These are phyloP conservation scores for Narthecium ossifragum DNA, from an alignment of 106 monocot genomes.

Conservation along the genomic window DNA sequence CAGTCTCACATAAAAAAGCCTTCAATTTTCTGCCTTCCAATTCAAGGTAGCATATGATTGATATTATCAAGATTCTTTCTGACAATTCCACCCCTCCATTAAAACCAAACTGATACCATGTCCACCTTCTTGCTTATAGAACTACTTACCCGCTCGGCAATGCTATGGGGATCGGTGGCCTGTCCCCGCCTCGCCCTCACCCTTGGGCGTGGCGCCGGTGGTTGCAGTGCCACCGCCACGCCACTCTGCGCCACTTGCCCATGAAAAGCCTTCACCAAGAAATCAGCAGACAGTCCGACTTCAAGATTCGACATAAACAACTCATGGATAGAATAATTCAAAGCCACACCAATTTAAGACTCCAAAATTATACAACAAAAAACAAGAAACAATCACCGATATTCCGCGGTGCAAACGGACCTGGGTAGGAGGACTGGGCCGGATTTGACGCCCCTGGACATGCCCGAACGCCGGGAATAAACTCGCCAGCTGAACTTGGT, in stretches of 20 bases:
- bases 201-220: conserved; percentile 84
- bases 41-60: no score
- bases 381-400: background rate
- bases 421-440: conserved; percentile 46
- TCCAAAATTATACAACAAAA: background rate
- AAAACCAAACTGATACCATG: no score
- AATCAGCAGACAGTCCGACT: background rate
- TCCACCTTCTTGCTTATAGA: no score
- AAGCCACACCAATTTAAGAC: background rate
- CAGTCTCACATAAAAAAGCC: no score
- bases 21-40: no score
- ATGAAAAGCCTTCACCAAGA: conserved; percentile 49
- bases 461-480: conserved; percentile 70
- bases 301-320: background rate
- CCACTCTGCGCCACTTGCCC: conserved; percentile 43
- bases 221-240: conserved; percentile 42
- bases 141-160: conserved; percentile 84
- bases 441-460: conserved; percentile 50
- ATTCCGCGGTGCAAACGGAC: conserved; percentile 1
- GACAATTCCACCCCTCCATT: no score
- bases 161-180: conserved; percentile 96
- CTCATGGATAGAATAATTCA: no score
- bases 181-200: conserved; percentile 93
- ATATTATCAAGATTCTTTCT: no score
- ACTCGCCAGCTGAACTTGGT: conserved; percentile 36